A percentile compares a stretch with the other conserved stretches of the same genome.
Evolutionary conservation across 1,284 basidiomycete genomes (phyloP).

Genomic region (Cryptococcus sp.): DNA sequence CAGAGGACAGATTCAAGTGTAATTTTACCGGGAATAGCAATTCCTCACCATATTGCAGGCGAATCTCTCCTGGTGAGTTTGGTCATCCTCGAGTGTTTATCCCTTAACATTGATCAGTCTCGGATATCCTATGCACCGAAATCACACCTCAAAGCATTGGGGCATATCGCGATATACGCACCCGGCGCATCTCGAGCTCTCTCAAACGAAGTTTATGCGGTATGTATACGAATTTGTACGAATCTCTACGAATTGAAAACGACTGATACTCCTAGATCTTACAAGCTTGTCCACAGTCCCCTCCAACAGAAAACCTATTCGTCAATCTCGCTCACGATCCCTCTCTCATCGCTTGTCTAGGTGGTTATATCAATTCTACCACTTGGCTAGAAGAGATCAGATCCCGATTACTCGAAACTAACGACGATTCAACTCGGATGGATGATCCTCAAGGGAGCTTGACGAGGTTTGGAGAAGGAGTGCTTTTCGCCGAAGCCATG

Average conservation of each 20-base stretch:
- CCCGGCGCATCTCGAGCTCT: conserved; percentile 23
- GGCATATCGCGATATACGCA: conserved; percentile 22
- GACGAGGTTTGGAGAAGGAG: conserved; percentile 44
- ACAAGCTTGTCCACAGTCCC: conserved; percentile 11
- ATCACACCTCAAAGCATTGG: conserved; percentile 28
- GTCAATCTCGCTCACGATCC: conserved; percentile 27
- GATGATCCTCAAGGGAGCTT: conserved; percentile 44
- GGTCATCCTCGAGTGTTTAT: too few relatives aligned
- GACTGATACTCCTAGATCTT: conserved; percentile 15
- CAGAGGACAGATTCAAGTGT: conserved; percentile 12
- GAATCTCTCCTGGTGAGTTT: conserved; percentile 23
- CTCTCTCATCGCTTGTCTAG: conserved; percentile 18
- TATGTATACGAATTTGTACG: conserved; percentile 5
- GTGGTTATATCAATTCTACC: conserved; percentile 15
- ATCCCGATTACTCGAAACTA: conserved; percentile 21
- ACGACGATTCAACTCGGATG: conserved; percentile 21
- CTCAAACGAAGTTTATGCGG: conserved; percentile 22
- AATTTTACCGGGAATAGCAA: conserved; percentile 14
- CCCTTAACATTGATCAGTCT: conserved; percentile 11
- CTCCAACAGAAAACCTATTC: conserved; percentile 33
- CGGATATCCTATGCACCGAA: conserved; percentile 19
- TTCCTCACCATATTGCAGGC: conserved; percentile 6
- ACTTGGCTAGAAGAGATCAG: conserved; percentile 19
- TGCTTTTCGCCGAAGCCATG: conserved; percentile 38
- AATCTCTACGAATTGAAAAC: background rate